Evolutionary conservation across 2,329 filamentous ascomycete genomes (phyloP).

Genomic region (Aschersonia sp.): DNA sequence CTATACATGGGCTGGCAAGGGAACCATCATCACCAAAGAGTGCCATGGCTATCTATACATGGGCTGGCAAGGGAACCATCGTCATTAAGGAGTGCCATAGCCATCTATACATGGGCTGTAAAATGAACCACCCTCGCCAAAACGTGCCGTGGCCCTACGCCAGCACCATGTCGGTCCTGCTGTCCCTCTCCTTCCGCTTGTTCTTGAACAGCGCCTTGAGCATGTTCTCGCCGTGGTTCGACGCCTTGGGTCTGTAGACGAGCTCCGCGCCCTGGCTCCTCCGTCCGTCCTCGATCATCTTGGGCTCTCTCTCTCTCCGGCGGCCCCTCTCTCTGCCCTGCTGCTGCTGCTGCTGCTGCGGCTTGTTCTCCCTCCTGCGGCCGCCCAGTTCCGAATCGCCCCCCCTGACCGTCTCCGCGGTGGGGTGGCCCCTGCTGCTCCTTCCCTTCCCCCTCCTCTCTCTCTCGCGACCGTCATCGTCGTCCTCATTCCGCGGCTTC

Average conservation of each 20-base stretch:
- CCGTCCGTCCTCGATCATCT: constrained; percentile 21
- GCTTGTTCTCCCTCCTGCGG: constrained; percentile 15
- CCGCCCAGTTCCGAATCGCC: constrained; percentile 23
- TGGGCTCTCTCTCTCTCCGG: constrained; percentile 7
- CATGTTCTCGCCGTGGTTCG: constrained; percentile 34
- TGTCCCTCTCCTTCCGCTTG: constrained; percentile 29
- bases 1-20: too few relatives aligned
- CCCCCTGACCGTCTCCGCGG: constrained; percentile 7
- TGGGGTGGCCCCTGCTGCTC: constrained; percentile 5
- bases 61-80: too few relatives aligned
- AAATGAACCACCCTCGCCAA: too few relatives aligned
- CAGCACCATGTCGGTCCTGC: constrained; percentile 15
- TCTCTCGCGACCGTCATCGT: constrained; percentile 5
- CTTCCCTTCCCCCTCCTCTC: constrained; percentile 5
- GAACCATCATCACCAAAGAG: too few relatives aligned
- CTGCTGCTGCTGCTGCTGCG: constrained; percentile 6
- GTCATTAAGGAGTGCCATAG: too few relatives aligned
- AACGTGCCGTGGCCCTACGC: constrained; percentile 7
- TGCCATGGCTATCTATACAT: too few relatives aligned
- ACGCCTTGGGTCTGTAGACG: constrained; percentile 31
- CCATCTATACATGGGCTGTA: too few relatives aligned
- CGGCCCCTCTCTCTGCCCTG: neutral
- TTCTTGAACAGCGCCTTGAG: constrained; percentile 44
- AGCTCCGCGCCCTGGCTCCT: constrained; percentile 13
- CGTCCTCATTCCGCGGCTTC: constrained; percentile 1